Percentiles rank a stretch among this genome's conserved stretches.
Evolutionary conservation across 1,284 basidiomycete species (phyloP).

Genomic region (Sporisorium reilianum): DNA sequence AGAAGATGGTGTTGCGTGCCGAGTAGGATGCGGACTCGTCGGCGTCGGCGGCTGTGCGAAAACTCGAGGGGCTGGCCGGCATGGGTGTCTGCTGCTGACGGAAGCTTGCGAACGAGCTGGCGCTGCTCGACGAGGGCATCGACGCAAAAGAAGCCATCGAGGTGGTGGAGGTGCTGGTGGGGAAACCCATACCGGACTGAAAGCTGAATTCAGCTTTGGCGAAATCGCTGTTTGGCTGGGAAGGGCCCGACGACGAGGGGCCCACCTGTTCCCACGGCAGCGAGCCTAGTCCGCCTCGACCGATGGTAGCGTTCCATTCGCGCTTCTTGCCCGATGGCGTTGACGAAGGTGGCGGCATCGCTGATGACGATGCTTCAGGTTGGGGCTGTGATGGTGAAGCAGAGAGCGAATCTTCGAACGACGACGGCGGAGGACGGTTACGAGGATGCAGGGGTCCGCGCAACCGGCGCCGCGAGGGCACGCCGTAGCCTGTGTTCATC

Average conservation of each 20-base stretch:
- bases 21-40: slow-evolving; percentile 27
- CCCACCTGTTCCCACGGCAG: slow-evolving; percentile 40
- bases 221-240: slow-evolving; percentile 1
- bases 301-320: slow-evolving; percentile 34
- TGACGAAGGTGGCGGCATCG: slow-evolving; percentile 24
- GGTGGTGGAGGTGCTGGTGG: slow-evolving; percentile 18
- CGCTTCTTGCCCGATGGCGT: slow-evolving; percentile 34
- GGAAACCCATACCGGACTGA: slow-evolving; percentile 29
- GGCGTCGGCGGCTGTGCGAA: slow-evolving; percentile 31
- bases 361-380: background rate
- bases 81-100: slow-evolving; percentile 35
- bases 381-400: slow-evolving; percentile 3
- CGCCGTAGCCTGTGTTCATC: slow-evolving; percentile 47
- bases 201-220: slow-evolving; percentile 35
- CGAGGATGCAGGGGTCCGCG: slow-evolving; percentile 41
- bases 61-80: slow-evolving; percentile 34
- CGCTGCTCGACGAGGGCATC: slow-evolving; percentile 34
- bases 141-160: slow-evolving; percentile 35
- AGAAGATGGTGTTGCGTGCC: slow-evolving; percentile 29
- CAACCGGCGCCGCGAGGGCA: slow-evolving; percentile 36
- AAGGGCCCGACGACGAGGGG: slow-evolving; percentile 29
- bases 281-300: slow-evolving; percentile 21
- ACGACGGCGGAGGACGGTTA: slow-evolving; percentile 22
- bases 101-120: slow-evolving; percentile 28
- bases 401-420: slow-evolving; percentile 8